phyloP scores from a whole-genome alignment of 345 rosid genomes.

The Eucalyptus caleyi region DNA sequence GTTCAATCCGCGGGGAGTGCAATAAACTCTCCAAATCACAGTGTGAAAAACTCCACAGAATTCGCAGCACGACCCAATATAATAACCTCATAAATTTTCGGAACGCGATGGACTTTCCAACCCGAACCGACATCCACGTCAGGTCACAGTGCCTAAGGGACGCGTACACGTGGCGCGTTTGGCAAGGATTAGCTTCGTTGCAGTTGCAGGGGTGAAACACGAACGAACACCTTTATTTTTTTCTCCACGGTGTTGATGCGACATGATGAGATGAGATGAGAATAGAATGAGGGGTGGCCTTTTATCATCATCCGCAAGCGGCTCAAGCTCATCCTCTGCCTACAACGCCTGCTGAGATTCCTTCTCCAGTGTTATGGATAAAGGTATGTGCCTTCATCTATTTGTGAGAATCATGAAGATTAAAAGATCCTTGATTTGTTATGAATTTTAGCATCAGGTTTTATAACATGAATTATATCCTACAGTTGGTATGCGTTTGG shows the following conservation, averaged over 20 bases:
- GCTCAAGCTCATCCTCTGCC: too few species aligned
- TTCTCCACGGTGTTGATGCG: not conserved
- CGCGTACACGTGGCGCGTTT: not conserved
- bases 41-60: not conserved
- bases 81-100: not conserved
- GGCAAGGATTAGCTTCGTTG: not conserved
- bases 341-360: too few species aligned
- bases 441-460: too few species aligned
- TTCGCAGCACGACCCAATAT: not conserved
- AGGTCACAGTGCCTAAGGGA: not conserved
- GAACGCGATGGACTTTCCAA: not conserved
- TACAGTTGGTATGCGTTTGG: too few species aligned
- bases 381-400: too few species aligned
- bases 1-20: too few species aligned
- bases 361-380: too few species aligned
- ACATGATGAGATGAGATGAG: not conserved
- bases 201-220: not conserved
- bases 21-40: not conserved
- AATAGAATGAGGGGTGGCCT: too few species aligned
- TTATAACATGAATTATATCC: too few species aligned
- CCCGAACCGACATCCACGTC: not conserved
- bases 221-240: accelerated
- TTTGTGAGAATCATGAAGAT: too few species aligned
- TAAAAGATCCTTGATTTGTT: too few species aligned
- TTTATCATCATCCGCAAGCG: not conserved